Base-by-base conservation (phyloP, 192 early-diverging fungal species). In the Linnemannia hyalina region DNA sequence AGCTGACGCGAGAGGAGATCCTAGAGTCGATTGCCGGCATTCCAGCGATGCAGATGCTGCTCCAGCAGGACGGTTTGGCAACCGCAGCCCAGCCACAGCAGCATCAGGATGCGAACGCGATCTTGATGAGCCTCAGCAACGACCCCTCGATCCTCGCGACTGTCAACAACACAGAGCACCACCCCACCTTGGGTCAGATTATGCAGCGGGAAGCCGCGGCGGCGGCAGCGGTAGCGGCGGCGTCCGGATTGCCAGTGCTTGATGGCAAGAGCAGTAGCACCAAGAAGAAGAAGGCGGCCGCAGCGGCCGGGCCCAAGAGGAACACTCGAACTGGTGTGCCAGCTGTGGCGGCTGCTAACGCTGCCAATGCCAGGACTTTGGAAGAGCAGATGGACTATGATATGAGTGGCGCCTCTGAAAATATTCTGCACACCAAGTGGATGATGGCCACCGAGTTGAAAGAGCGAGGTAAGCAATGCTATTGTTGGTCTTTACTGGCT, bases 391-490 rank as follows among this genome's bases (percentile, higher is more conserved):
- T 80, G 44, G 77, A 79, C 1, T 42, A 29, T 23, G 78, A 78
- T 71, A 23, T 70, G 38, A 16, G 49, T 7, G 42, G 73, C 6
- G 26, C 36, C 0, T 74, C 70, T 26, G 77, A 78, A 15, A 85
- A 68, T 46, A 29, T 38, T 9, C 44, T 85, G 13, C 77, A 78
- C 44, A 76, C 77, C 8, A 78, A 80, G 41, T 85, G 77, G 77
- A 60, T 85, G 77, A 76, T 80, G 77, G 77, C 82, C 7, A 60
- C 46, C 2, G 78, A 69, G 2, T 41, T 85, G 73, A 85, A 85
- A 60, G 77, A 85, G 55, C 57, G 55, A 77, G 81, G 81, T 77
- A 74, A 65, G 49, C 29, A 65, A 38, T 44, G 0, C 38, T 6
- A 5, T 35, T 72, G 10, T 72, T 20, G 4, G 15, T 20, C 1